A percentile compares a stretch with the other conserved stretches of the same genome.
Conservation (phyloP, 2,329 filamentous ascomycete species). For the Ustilaginoidea virens region DNA sequence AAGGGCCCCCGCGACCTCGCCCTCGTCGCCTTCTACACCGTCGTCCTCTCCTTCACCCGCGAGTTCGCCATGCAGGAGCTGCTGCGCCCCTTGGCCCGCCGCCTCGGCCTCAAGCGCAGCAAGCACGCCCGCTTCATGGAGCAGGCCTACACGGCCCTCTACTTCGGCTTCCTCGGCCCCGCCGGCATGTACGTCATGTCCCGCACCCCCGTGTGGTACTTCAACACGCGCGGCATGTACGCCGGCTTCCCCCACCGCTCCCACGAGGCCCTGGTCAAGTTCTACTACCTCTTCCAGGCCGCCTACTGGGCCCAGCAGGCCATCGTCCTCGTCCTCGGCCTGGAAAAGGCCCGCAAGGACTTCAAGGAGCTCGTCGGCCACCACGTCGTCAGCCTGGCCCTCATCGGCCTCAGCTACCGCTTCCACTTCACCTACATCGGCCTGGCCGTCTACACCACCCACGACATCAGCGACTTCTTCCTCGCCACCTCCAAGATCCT, state of each 20-base stretch:
- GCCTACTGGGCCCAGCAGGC: slow-evolving; percentile 94
- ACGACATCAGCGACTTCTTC: slow-evolving; percentile 93
- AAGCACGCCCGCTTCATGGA: slow-evolving; percentile 94
- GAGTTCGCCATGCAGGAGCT: slow-evolving; percentile 93
- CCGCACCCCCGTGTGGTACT: slow-evolving; percentile 86
- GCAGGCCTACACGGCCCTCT: slow-evolving; percentile 84
- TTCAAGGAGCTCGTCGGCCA: slow-evolving; percentile 87
- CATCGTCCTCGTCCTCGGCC: slow-evolving; percentile 68
- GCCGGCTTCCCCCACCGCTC: slow-evolving; percentile 72
- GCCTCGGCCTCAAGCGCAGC: slow-evolving; percentile 53
- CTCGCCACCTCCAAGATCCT: slow-evolving; percentile 82
- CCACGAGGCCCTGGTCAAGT: slow-evolving; percentile 73
- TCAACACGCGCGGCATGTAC: slow-evolving; percentile 84
- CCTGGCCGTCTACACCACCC: slow-evolving; percentile 82
- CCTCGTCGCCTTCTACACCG: slow-evolving; percentile 77
- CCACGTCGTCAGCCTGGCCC: slow-evolving; percentile 72
- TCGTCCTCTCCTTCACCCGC: slow-evolving; percentile 83
- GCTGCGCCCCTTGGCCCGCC: slow-evolving; percentile 59
- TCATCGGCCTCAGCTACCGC: slow-evolving; percentile 78
- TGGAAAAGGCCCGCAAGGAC: slow-evolving; percentile 90
- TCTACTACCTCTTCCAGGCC: slow-evolving; percentile 89
- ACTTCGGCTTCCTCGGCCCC: slow-evolving; percentile 72
- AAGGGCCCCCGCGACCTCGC: slow-evolving; percentile 79
- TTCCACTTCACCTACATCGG: slow-evolving; percentile 98
- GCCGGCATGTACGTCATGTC: slow-evolving; percentile 84